A percentile compares a stretch with the other conserved stretches of the same genome.
phyloP scores from a whole-genome alignment of 257 asterid species.

The Petunia axillaris region DNA sequence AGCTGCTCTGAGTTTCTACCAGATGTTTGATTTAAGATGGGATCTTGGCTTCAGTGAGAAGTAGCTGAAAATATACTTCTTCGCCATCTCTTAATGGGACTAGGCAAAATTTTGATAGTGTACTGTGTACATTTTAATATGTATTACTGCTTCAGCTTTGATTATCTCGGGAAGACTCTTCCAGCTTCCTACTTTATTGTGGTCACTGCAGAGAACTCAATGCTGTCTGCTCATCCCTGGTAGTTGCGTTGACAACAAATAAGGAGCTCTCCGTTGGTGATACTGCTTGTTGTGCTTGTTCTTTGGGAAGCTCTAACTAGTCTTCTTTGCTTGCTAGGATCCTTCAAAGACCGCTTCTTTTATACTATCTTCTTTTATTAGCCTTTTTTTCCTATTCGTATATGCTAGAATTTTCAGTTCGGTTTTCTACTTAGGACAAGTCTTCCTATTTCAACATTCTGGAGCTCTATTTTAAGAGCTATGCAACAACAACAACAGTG shows the following conservation, averaged over 20 bases:
- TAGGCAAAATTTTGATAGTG: background rate
- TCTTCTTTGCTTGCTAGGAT: background rate
- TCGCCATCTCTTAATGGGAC: background rate
- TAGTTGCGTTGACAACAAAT: background rate
- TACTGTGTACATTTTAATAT: background rate
- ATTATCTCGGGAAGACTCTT: too few relatives aligned
- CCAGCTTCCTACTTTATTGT: too few relatives aligned
- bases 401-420: too few relatives aligned
- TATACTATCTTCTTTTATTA: background rate
- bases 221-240: background rate
- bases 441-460: too few relatives aligned
- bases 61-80: background rate
- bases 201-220: background rate
- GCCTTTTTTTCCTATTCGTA: background rate
- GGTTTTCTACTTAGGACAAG: too few relatives aligned
- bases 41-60: background rate
- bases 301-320: background rate
- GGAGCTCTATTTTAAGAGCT: too few relatives aligned
- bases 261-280: background rate
- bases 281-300: background rate
- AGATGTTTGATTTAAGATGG: background rate
- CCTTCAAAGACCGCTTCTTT: background rate
- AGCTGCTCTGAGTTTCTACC: background rate
- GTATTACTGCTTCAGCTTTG: background rate
- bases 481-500: too few relatives aligned